A percentile compares a stretch with the other conserved stretches of the same genome.
Conservation (phyloP, 805 yeast genomes). For the Pichia nanzhaoensis region DNA sequence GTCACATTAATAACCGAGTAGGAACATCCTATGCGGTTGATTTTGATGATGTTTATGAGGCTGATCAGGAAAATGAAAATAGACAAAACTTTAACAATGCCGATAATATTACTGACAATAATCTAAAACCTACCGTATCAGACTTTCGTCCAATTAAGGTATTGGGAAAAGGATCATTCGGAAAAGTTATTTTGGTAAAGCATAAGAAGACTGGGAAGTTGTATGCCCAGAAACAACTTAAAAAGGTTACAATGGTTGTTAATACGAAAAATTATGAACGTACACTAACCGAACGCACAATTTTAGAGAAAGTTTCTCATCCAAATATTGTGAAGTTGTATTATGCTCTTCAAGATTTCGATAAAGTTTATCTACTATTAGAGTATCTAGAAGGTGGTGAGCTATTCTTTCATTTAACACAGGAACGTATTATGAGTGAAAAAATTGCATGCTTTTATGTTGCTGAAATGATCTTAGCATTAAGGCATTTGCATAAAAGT, state of each 20-base stretch:
- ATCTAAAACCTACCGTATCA: slow-evolving; percentile 21
- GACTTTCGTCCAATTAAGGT: slow-evolving; percentile 76
- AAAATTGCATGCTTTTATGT: slow-evolving; percentile 67
- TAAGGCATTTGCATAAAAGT: slow-evolving; percentile 60
- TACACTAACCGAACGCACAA: slow-evolving; percentile 73
- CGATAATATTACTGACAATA: background rate
- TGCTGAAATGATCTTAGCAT: slow-evolving; percentile 75
- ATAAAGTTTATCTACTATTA: slow-evolving; percentile 64
- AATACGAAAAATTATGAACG: slow-evolving; percentile 54
- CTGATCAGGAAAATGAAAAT: slow-evolving; percentile 21
- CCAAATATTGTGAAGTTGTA: slow-evolving; percentile 76
- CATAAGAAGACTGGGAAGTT: slow-evolving; percentile 55
- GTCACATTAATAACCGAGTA: slow-evolving; percentile 29
- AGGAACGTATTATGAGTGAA: slow-evolving; percentile 44
- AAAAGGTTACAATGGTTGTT: slow-evolving; percentile 73
- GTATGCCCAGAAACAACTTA: slow-evolving; percentile 81
- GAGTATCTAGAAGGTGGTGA: slow-evolving; percentile 92
- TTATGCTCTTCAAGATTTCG: slow-evolving; percentile 77
- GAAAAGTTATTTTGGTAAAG: slow-evolving; percentile 74
- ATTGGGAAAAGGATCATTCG: slow-evolving; percentile 83
- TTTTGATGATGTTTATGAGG: slow-evolving; percentile 34
- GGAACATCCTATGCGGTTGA: slow-evolving; percentile 47
- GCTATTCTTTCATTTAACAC: slow-evolving; percentile 56
- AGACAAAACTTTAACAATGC: slow-evolving; percentile 14
- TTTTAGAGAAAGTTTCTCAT: slow-evolving; percentile 64